Percentiles rank a stretch among this genome's conserved stretches.
Evolutionary conservation across 192 early-diverging fungal genomes (phyloP).

Genomic region (Geosiphon pyriformis): DNA sequence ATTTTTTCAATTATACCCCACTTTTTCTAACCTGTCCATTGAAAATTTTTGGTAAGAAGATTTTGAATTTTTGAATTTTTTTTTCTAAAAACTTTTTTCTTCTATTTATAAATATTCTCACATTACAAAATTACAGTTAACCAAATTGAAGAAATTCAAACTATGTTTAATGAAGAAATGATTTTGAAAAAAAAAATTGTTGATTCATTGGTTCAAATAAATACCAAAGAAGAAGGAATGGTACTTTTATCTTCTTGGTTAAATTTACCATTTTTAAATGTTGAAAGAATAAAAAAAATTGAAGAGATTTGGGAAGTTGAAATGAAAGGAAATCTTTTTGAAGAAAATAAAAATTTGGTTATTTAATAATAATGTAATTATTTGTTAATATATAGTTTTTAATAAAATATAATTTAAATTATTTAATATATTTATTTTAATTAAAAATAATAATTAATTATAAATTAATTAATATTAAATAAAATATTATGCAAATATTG

Average conservation of each 20-base stretch:
- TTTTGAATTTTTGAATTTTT: neutral
- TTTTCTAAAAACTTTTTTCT: neutral
- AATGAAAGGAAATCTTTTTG: slow-evolving; percentile 12
- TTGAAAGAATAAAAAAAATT: slow-evolving; percentile 26
- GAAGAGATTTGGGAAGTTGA: slow-evolving; percentile 40
- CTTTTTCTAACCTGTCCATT: slow-evolving; percentile 35
- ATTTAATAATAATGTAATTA: no score
- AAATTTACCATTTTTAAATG: slow-evolving; percentile 36
- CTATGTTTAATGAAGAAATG: slow-evolving; percentile 20
- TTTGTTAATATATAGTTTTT: no score
- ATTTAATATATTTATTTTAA: no score
- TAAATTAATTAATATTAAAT: no score
- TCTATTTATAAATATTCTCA: neutral
- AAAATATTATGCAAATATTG: no score
- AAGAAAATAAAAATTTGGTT: no score
- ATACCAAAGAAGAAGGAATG: slow-evolving; percentile 35
- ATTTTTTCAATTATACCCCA: slow-evolving; percentile 30
- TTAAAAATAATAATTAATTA: no score
- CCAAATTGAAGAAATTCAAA: neutral
- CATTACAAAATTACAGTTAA: slow-evolving; percentile 3
- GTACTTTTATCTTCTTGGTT: slow-evolving; percentile 41
- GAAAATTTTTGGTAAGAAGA: slow-evolving; percentile 30
- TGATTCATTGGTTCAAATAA: neutral
- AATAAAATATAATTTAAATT: no score
- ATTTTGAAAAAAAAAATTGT: slow-evolving; percentile 15